Base-by-base conservation (phyloP, 2,329 filamentous ascomycete species). In the Cryoendolithus antarcticus region DNA sequence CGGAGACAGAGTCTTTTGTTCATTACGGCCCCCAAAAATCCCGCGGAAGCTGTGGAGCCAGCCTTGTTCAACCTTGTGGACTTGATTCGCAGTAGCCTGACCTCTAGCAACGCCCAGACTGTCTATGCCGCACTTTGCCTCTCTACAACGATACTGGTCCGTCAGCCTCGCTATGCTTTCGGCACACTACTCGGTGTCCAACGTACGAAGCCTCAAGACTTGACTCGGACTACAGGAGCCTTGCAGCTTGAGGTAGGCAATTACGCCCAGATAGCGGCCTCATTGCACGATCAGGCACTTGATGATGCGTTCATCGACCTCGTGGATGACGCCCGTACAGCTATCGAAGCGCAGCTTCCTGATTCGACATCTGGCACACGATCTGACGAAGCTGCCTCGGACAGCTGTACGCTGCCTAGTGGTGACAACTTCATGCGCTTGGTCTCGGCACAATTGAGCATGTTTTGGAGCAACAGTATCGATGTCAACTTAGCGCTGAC, bases 61-160 rank as follows among this genome's bases (percentile, higher is more conserved):
- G 74, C 86, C 9, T 69, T 98, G 1, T 98, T 95, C 66, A 96
- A 93, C 55, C 67, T 98, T 7, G 84, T 93, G 15, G 91, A 98
- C 62, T 72, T 98, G 9, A 80, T 94, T 24, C 70, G 93, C 2
- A 83, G 86, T 29, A 93, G 88, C 53, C 67, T 95, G 19, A 74
- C 78, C 42, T 96, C 91, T 0, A 71, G 74, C 33, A 95, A 91
- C 52, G 74, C 82, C 38, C 88, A 95, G 56, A 96, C 91, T 1
- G 81, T 94, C 10, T 78, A 85, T 46, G 85, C 93, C 8, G 93
- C 89, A 0, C 68, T 98, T 34, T 86, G 89, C 49, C 70, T 98
- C 5, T 73, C 93, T 10, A 89, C 86, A 3, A 79, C 86, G 8
- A 84, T 98, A 46, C 68, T 96, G 41, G 80, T 81, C 56, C 77